Evolutionary conservation across 2,329 filamentous ascomycete species (phyloP), one percentile per base, ranked within the genome.

Genomic region (Claviceps humidiphila): DNA sequence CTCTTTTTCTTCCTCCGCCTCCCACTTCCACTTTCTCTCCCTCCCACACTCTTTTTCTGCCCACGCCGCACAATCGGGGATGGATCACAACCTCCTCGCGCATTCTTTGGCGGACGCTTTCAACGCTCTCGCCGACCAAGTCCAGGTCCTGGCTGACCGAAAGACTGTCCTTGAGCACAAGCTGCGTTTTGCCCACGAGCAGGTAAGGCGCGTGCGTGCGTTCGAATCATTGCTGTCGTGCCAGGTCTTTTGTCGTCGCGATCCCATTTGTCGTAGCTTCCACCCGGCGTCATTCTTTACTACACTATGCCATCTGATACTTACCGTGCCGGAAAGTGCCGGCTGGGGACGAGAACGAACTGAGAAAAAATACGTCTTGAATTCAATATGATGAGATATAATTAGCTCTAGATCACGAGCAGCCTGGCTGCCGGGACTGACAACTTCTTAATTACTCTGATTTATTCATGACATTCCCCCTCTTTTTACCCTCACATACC

Each of bases 331-430:
- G 41, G 41, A 43, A 43, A 22, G 41, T 43, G 41, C 20, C 41
- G 17, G 41, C 17, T 43, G 11, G 20, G 3, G 41, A 13, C 11
- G 20, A 6, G 41, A 13, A 22, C 8, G 17, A 16, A 42, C 9
- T 34, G 30, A 34, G 24, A 22, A 20, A 42, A 20, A 22, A 54
- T 53, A 30, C 60, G 49, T 51, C 53, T 44, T 39, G 34, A 54
- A 49, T 60, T 60, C 60, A 64, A 59, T 57, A 65, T 70, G 67
- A 70, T 70, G 68, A 70, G 63, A 62, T 62, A 67, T 55, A 65
- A 65, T 85, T 87, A 88, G 85, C 85, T 89, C 85, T 88, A 88
- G 85, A 88, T 86, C 84, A 84, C 75, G 77, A 87, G 82, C 75
- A 78, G 72, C 56, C 54, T 55, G 58, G 59, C 59, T 68, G 66